Evolutionary conservation across 768 basidiomycete genomes (phyloP), one percentile per base, ranked within the genome.

Genomic region (Dictyophora rubrovolvata): DNA sequence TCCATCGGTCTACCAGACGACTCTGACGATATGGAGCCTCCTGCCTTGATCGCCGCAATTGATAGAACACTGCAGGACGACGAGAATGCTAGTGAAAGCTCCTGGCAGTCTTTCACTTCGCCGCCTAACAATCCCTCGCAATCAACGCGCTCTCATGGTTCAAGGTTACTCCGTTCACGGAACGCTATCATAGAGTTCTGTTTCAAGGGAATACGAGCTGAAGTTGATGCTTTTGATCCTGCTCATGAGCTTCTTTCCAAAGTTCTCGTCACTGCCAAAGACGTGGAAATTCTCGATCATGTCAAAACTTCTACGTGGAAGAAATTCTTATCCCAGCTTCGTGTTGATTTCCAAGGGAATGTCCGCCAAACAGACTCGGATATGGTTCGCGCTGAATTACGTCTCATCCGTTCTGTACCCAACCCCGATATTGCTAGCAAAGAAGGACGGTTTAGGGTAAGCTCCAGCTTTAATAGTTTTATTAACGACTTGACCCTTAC

Each of bases 231-330:
- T 58, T 89, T 84, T 65, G 69, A 69, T 9, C 77, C 81, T 5
- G 73, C 77, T 11, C 78, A 79, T 48, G 70, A 79, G 0, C 67
- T 85, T 21, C 82, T 85, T 9, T 87, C 86, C 1, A 77, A 86
- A 55, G 79, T 83, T 1, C 77, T 88, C 51, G 79, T 82, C 14
- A 84, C 83, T 11, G 76, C 93, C 54, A 79, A 73, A 60, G 82
- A 90, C 61, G 65, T 92, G 18, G 92, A 96, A 70, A 96, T 98
- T 60, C 74, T 98, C 54, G 96, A 99, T 69, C 94, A 96, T 67
- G 93, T 99, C 77, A 93, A 90, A 75, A 94, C 93, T 0, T 97
- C 93, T 9, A 97, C 96, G 0, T 99, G 96, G 96, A 89, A 86
- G 73, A 98, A 95, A 69, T 98, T 99, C 69, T 73, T 99, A 60